Evolutionary conservation across 306 rosid genomes (phyloP).

Genomic region (Carpinus viminea): DNA sequence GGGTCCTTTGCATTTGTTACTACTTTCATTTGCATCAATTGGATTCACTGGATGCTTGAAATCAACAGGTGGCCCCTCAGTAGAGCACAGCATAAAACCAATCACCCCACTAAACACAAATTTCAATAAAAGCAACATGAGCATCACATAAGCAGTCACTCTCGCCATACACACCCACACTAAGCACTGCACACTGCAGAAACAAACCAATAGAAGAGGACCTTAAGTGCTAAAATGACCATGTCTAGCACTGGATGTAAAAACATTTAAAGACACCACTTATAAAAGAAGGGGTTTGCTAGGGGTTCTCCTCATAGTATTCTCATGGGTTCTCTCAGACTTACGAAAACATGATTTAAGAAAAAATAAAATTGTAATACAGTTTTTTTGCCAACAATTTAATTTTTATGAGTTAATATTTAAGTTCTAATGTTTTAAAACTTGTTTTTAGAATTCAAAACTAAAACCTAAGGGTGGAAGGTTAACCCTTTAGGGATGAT

Average conservation of each 20-base stretch:
- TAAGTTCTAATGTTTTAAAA: no score
- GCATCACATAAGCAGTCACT: conserved; percentile 5
- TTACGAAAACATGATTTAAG: no score
- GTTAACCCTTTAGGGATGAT: no score
- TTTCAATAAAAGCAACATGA: conserved; percentile 22
- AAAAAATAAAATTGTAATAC: no score
- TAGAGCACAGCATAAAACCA: conserved; percentile 99
- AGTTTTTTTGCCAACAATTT: no score
- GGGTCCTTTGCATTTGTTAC: conserved; percentile 43
- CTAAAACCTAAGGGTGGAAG: no score
- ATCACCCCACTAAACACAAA: conserved; percentile 79
- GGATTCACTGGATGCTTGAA: conserved; percentile 93
- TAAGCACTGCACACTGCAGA: not conserved
- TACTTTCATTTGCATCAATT: conserved; percentile 47
- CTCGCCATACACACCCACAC: not conserved
- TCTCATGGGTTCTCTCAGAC: no score
- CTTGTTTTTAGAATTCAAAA: no score
- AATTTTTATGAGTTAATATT: no score
- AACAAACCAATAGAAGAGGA: not conserved
- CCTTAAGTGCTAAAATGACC: not conserved
- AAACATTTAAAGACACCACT: not conserved
- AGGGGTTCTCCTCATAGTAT: no score
- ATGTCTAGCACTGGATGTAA: not conserved
- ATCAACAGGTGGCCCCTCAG: conserved; percentile 89
- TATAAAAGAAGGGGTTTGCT: not conserved